A percentile compares a stretch with the other conserved stretches of the same genome.
Evolutionary conservation across 2,329 filamentous ascomycete genomes (phyloP).

Genomic region (Stemphylium beticola): DNA sequence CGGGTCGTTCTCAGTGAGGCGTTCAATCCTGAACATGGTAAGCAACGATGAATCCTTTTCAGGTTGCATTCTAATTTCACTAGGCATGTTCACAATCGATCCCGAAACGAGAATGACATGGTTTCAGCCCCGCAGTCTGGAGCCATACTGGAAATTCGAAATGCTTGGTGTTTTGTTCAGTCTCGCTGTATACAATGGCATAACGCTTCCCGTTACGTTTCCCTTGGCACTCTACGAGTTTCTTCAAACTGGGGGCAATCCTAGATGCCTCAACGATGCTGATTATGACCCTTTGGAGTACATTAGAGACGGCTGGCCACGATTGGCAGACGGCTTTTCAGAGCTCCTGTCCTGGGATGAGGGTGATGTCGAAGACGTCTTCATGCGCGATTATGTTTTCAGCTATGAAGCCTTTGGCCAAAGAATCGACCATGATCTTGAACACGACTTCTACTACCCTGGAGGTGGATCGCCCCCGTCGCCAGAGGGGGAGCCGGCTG

Average conservation of each 20-base stretch:
- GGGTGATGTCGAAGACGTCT: conserved; percentile 80
- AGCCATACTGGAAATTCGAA: conserved; percentile 89
- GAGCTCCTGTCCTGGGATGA: conserved; percentile 79
- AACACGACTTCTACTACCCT: conserved; percentile 19
- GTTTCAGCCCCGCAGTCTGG: conserved; percentile 83
- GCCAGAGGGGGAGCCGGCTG: conserved; percentile 59
- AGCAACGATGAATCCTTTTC: conserved; percentile 23
- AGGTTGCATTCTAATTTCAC: conserved; percentile 11
- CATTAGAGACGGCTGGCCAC: conserved; percentile 89
- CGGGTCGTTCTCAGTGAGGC: conserved; percentile 80
- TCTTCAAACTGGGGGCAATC: conserved; percentile 66
- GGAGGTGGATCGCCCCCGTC: not conserved
- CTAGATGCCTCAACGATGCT: not conserved
- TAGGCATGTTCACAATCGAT: conserved; percentile 79
- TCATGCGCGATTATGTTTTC: conserved; percentile 86
- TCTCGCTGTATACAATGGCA: conserved; percentile 88
- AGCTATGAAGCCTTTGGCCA: conserved; percentile 67
- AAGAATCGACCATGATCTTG: conserved; percentile 62
- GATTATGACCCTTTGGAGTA: conserved; percentile 61
- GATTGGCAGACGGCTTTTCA: conserved; percentile 75
- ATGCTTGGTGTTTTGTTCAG: conserved; percentile 87
- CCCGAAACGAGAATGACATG: conserved; percentile 78
- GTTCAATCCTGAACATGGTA: conserved; percentile 75
- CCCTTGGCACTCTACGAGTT: conserved; percentile 84
- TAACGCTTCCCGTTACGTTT: conserved; percentile 89